Base-by-base conservation (phyloP, 2,329 filamentous ascomycete species). In the Clarireedia sp. region DNA sequence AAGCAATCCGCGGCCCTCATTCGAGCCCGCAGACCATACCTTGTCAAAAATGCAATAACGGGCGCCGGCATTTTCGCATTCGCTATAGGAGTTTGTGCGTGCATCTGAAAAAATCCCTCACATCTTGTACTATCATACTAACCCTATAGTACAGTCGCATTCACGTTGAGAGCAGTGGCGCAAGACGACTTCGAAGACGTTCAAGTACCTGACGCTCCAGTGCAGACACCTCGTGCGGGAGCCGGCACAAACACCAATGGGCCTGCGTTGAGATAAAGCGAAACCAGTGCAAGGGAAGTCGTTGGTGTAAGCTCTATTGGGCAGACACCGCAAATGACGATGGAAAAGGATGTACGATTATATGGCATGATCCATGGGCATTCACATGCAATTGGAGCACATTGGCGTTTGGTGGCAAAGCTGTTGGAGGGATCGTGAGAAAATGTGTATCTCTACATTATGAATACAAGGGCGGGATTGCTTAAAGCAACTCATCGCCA, bases 101-200 rank as follows among this genome's bases (percentile, higher is more conserved):
- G n/a, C 29, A 44, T 29, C 33, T n/a, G 16, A 24, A 19, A 1
- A n/a, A n/a, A 2, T 10, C 7, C 12, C 16, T 37, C 3, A n/a
- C 14, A 41, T 29, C 9, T 12, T 16, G n/a, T 17, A 41, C 9
- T 12, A 9, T 44, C 46, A 51, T 12, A 16, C 45, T 56, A 41
- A 58, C 48, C 23, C n/a, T 8, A 38, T 17, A 17, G 9, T 36
- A 23, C 58, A 87, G 85, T 88, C 68, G 74, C 78, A 54, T 88
- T 81, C 70, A 89, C 85, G 43, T 86, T 99, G 69, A 81, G 78
- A 62, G 90, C 89, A 54, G 88, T 99, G 68, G 90, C 92, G 44
- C 94, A 97, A 73, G 94, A 97, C 72, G 89, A 96, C 63, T 99
- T 99, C 74, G 89, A 91, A 56, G 94, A 99, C 69, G 91, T 97